These are phyloP conservation scores for Solanum clarkiae DNA, from an alignment of 257 asterid genomes.

Conservation along the genomic window DNA sequence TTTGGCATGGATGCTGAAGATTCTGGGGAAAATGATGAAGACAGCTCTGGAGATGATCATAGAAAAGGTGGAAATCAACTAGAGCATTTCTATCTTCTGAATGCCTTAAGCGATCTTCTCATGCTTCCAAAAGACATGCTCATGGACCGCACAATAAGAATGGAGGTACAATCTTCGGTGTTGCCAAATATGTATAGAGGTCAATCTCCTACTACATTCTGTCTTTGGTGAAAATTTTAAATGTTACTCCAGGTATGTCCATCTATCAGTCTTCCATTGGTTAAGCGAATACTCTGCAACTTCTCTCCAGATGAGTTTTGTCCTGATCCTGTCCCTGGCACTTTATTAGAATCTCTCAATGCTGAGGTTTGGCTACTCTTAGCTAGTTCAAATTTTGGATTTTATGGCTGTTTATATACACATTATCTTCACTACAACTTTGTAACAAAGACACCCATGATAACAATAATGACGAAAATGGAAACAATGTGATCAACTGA, in stretches of 20 bases:
- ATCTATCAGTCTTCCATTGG: slow-evolving; percentile 62
- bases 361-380: slow-evolving; percentile 53
- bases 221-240: background rate
- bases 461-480: background rate
- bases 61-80: slow-evolving; percentile 23
- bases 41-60: slow-evolving; percentile 16
- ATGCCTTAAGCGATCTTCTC: slow-evolving; percentile 75
- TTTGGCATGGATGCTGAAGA: slow-evolving; percentile 42
- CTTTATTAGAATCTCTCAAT: slow-evolving; percentile 85
- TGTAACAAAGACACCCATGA: background rate
- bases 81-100: slow-evolving; percentile 65
- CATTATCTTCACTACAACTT: background rate
- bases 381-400: background rate
- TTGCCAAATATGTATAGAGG: background rate
- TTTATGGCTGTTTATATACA: background rate
- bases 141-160: slow-evolving; percentile 37
- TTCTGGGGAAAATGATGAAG: slow-evolving; percentile 10
- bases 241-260: slow-evolving; percentile 64
- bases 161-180: slow-evolving; percentile 45
- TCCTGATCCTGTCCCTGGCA: slow-evolving; percentile 90
- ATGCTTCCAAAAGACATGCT: slow-evolving; percentile 66
- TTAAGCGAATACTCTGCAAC: slow-evolving; percentile 82
- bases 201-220: background rate
- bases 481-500: background rate
- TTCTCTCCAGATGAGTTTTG: slow-evolving; percentile 97